Base-by-base conservation (phyloP, 495 filamentous ascomycete genomes). In the Aspergillus campestris region DNA sequence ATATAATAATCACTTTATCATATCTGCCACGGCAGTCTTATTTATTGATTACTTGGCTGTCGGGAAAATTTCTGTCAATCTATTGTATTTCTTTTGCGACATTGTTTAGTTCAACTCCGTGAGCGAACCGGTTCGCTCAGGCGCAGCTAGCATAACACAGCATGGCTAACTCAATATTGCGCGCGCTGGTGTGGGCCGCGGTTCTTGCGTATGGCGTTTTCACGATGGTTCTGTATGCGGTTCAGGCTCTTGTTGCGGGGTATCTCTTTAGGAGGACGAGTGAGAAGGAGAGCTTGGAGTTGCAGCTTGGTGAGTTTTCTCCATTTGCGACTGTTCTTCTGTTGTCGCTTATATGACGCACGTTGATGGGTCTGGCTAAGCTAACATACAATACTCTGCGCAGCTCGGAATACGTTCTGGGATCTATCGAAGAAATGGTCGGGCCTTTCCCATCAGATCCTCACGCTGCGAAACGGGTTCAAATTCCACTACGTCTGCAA, bases 401-500 rank as follows among this genome's bases (percentile, higher is more conserved):
- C 42, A 75, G 71, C 70, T 50, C 60, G 61, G 36, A 55, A 69
- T 46, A 57, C 61, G 10, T 54, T 75, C 43, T 78, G 74, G 74
- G 59, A 71, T 50, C 55, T 77, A 0, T 67, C 61, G 0, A 61
- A 62, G 34, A 51, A 59, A 6, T 69, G 53, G 33, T 48, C 58
- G 2, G 67, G 60, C 14, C 66, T 75, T 35, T 59, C 56, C 7
- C 74, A 78, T 53, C 58, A 66, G 8, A 69, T 80, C 37, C 50
- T 71, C 36, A 70, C 60, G 27, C 55, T 77, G n/a, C 51, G 52
- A 29, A 67, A 59, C 43, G 74, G 74, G 1, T 60, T 70, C 51
- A 70, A 71, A 50, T 69, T 79, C 37, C 76, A 79, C 47, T 78
- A 79, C 42, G 51, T 79, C 10, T 64, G 63, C 49, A 73, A 71